A percentile compares a stretch with the other conserved stretches of the same genome.
Evolutionary conservation across 2,329 filamentous ascomycete genomes (phyloP).

Genomic region (Thelonectria olida): DNA sequence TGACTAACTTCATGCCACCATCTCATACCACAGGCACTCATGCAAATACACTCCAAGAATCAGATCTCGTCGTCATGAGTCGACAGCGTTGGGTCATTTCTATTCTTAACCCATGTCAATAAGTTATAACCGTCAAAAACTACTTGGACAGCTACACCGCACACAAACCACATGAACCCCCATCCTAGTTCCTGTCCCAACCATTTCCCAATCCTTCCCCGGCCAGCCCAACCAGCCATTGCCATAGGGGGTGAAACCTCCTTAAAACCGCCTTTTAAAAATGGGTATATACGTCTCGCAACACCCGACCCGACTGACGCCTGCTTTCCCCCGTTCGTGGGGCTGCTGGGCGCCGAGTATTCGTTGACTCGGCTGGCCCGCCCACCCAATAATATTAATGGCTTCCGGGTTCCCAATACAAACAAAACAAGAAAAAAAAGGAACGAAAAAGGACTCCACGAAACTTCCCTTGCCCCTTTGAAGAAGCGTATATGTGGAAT

Average conservation of each 20-base stretch:
- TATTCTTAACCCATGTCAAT: constrained; percentile 11
- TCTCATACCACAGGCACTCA: too few species aligned
- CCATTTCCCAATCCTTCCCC: constrained; percentile 21
- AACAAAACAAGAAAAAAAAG: constrained; percentile 20
- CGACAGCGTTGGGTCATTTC: constrained; percentile 3
- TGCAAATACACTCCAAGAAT: too few species aligned
- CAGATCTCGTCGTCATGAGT: too few species aligned
- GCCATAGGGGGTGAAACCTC: constrained; percentile 11
- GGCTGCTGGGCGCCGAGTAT: constrained; percentile 12
- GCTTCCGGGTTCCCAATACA: constrained; percentile 28
- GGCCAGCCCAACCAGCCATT: constrained; percentile 14
- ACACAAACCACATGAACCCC: too few species aligned
- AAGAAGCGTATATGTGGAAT: constrained; percentile 25
- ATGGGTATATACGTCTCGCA: constrained; percentile 46
- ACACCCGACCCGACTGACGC: constrained; percentile 25
- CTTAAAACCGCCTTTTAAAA: constrained; percentile 31
- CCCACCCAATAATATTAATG: constrained; percentile 32
- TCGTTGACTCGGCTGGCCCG: constrained; percentile 21
- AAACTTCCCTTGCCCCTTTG: constrained; percentile 8
- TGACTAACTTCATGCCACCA: too few species aligned
- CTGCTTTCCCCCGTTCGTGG: neutral
- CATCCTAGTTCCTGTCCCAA: constrained; percentile 1
- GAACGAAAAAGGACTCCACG: constrained; percentile 27
- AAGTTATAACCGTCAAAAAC: constrained; percentile 9
- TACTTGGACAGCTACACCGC: constrained; percentile 4